phyloP scores from a whole-genome alignment of 2,329 filamentous ascomycete genomes.

The Trichoderma afroharzianum region DNA sequence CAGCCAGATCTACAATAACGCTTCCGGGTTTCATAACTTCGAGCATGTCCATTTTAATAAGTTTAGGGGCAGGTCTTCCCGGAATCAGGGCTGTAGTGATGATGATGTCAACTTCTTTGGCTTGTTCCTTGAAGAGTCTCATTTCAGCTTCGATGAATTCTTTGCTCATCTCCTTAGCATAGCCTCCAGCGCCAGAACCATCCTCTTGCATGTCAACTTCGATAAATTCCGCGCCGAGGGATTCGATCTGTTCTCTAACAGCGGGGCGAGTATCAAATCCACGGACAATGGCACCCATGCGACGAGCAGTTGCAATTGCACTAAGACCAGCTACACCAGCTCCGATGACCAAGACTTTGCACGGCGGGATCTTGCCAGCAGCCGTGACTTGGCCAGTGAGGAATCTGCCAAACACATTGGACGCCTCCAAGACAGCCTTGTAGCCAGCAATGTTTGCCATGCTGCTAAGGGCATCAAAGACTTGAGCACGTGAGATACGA shows the following conservation, averaged over 20 bases:
- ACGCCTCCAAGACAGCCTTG: conserved; percentile 85
- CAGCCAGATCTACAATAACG: conserved; percentile 82
- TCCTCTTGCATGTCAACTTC: conserved; percentile 84
- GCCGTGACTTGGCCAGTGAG: conserved; percentile 87
- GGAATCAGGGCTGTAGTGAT: conserved; percentile 92
- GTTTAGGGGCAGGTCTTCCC: conserved; percentile 74
- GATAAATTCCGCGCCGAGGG: conserved; percentile 83
- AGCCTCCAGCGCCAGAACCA: conserved; percentile 78
- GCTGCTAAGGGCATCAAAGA: conserved; percentile 83
- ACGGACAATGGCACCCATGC: conserved; percentile 83
- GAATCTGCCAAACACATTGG: conserved; percentile 84
- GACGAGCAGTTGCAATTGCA: conserved; percentile 80
- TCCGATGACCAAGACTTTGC: conserved; percentile 86
- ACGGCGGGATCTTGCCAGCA: conserved; percentile 84
- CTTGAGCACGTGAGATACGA: conserved; percentile 81
- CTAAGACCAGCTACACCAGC: conserved; percentile 85
- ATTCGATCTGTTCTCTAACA: conserved; percentile 84
- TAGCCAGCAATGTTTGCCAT: conserved; percentile 96
- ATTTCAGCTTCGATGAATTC: conserved; percentile 91
- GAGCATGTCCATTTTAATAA: conserved; percentile 78
- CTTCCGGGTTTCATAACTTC: conserved; percentile 87
- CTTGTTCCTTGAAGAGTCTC: conserved; percentile 86
- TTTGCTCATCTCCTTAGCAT: conserved; percentile 91
- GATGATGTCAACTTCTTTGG: conserved; percentile 84
- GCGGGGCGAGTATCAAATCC: conserved; percentile 91